Conservation (phyloP, 2,329 filamentous ascomycete species). For the Monosporascus cannonballus region DNA sequence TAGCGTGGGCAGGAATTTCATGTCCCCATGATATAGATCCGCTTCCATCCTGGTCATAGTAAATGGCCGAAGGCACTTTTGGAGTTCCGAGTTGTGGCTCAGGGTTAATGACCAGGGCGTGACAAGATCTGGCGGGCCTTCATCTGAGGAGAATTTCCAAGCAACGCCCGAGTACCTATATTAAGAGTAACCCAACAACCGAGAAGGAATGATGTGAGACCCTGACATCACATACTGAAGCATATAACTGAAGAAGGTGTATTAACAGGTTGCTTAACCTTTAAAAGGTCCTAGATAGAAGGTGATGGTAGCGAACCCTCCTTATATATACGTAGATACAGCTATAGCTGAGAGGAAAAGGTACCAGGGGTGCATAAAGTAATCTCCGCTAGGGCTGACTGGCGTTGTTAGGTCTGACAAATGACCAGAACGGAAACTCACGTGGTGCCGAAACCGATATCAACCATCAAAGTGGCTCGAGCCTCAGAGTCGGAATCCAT, state of each 20-base stretch:
- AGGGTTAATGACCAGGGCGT: too few species aligned
- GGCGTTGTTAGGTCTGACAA: too few species aligned
- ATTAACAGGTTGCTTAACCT: too few species aligned
- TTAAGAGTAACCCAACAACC: neutral
- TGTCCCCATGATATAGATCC: slow-evolving; percentile 16
- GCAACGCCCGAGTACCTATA: slow-evolving; percentile 22
- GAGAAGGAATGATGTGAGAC: neutral
- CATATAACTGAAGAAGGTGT: too few species aligned
- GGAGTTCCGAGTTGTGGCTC: slow-evolving; percentile 1
- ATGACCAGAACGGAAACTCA: slow-evolving; percentile 6
- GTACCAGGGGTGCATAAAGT: too few species aligned
- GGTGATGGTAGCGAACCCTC: too few species aligned
- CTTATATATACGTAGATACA: too few species aligned
- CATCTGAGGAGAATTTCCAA: slow-evolving; percentile 13
- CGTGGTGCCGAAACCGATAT: slow-evolving; percentile 27
- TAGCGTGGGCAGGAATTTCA: slow-evolving; percentile 11
- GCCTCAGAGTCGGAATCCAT: too few species aligned
- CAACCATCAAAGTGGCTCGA: slow-evolving; percentile 11
- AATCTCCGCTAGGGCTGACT: too few species aligned
- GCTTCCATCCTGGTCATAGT: slow-evolving; percentile 8
- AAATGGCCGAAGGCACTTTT: slow-evolving; percentile 19
- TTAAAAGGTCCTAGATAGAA: too few species aligned
- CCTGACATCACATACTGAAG: too few species aligned
- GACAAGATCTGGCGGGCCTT: slow-evolving; percentile 1
- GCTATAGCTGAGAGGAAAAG: too few species aligned